Conservation (phyloP, 306 rosid genomes). For the Rosa multiflora region DNA sequence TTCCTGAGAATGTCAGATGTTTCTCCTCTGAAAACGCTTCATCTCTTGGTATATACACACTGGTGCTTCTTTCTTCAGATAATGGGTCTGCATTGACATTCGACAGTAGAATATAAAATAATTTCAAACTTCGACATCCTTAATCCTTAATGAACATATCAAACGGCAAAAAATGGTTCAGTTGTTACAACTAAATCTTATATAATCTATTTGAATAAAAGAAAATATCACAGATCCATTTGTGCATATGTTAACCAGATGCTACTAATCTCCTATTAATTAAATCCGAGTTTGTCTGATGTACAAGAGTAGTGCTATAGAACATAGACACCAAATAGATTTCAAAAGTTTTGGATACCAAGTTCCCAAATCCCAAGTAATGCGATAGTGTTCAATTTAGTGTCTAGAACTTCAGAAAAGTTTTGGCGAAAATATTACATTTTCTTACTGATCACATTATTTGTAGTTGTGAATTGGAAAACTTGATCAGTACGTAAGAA, state of each 20-base stretch:
- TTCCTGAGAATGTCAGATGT: slow-evolving; percentile 21
- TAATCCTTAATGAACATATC: not conserved
- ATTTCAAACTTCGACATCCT: not conserved
- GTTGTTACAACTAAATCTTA: no score
- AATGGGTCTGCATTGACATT: slow-evolving; percentile 30
- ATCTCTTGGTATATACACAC: slow-evolving; percentile 43
- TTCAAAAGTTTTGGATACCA: no score
- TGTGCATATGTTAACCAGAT: not conserved
- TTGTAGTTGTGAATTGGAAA: not conserved
- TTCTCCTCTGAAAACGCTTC: slow-evolving; percentile 41
- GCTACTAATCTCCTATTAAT: not conserved
- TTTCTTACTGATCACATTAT: not conserved
- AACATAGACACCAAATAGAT: no score
- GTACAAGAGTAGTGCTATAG: no score
- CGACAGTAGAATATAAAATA: not conserved
- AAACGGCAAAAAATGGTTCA: not conserved
- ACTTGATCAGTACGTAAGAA: not conserved
- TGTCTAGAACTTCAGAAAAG: not conserved
- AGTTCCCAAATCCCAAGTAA: no score
- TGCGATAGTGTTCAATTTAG: not conserved
- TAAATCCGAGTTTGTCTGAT: not conserved
- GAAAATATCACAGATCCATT: not conserved
- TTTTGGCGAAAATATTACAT: not conserved
- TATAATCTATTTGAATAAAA: no score
- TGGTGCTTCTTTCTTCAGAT: slow-evolving; percentile 33